Evolutionary conservation across 1,284 basidiomycete genomes (phyloP), one percentile per base, ranked within the genome.

Genomic region (Cystobasidium slooffiae): DNA sequence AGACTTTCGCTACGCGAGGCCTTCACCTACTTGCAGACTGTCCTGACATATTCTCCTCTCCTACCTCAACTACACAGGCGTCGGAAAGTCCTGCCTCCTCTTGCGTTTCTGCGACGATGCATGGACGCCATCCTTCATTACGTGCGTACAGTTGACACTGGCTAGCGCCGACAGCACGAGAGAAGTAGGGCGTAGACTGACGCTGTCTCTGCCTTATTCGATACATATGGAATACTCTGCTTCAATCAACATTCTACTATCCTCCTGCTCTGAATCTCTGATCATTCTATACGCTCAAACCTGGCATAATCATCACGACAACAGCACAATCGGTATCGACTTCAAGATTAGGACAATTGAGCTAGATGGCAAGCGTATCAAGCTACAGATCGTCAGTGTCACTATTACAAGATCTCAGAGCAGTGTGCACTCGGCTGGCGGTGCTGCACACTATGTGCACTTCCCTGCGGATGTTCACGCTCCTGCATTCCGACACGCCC

Each of bases 111-210:
- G 96, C 83, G 97, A 99, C 85, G 97, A 99, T 84, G 93, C 96
- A 77, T 99, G 96, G 96, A 99, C 97, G 46, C 96, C 96, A 41
- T 96, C 93, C 52, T 99, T 99, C 86, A 99, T 99, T 84, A 99
- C 96, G 64, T 73, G 51, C 16, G 70, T 65, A 6, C 12, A 14
- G 81, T 81, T 24, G 20, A 4, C 5, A 37, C 41, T 56, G 44
- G 47, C 8, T 61, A n/a, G 4, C 51, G 58, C 18, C 24, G 12
- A 41, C 52, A 12, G 59, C 59, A 20, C n/a, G 20, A 16, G 22
- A 56, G 2, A 56, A 56, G 16, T 24, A 49, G 46, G 46, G 46
- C 12, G 46, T n/a, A 18, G 7, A 18, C 16, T 16, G 8, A 55
- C 12, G 53, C 24, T 55, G 53, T n/a, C 53, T 12, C 22, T 18